These are phyloP conservation scores for Cryphonectria parasitica DNA, from an alignment of 2,329 filamentous ascomycete species.

Conservation along the genomic window DNA sequence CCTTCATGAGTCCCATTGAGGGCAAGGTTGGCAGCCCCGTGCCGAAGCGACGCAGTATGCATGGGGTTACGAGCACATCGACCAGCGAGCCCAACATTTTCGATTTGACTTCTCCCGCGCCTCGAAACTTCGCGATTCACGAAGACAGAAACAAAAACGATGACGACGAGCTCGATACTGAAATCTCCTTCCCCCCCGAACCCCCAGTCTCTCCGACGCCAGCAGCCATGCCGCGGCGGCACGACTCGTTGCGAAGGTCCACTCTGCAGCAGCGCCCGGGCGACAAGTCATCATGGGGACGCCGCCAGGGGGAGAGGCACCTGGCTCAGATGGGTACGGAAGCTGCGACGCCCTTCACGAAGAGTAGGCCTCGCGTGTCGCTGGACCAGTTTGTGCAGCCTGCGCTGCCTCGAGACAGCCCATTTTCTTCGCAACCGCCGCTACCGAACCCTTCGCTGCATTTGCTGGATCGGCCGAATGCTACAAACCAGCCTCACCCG, in stretches of 20 bases:
- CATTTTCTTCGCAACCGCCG: constrained; percentile 61
- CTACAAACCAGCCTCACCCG: constrained; percentile 68
- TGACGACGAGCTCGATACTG: constrained; percentile 58
- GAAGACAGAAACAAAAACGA: constrained; percentile 53
- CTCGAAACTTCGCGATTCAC: constrained; percentile 53
- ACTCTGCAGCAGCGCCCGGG: constrained; percentile 84
- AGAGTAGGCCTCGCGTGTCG: constrained; percentile 73
- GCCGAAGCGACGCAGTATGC: constrained; percentile 86
- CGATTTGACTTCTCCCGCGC: constrained; percentile 54
- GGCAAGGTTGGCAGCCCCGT: constrained; percentile 80
- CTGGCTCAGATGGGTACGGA: constrained; percentile 57
- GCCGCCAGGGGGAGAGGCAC: constrained; percentile 61
- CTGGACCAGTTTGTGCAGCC: constrained; percentile 77
- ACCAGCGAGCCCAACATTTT: constrained; percentile 75
- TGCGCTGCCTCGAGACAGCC: constrained; percentile 59
- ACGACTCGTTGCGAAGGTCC: constrained; percentile 80
- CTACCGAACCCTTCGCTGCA: constrained; percentile 59
- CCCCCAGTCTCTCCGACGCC: constrained; percentile 50
- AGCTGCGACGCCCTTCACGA: constrained; percentile 57
- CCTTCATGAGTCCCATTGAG: constrained; percentile 84
- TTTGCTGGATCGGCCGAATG: constrained; percentile 48
- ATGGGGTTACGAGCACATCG: constrained; percentile 69
- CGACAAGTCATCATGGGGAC: constrained; percentile 67
- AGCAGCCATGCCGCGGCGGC: constrained; percentile 65
- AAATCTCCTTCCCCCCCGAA: constrained; percentile 43